These are phyloP conservation scores for Spergularia azorica DNA, from an alignment of 179 eudicot species.

Conservation along the genomic window DNA sequence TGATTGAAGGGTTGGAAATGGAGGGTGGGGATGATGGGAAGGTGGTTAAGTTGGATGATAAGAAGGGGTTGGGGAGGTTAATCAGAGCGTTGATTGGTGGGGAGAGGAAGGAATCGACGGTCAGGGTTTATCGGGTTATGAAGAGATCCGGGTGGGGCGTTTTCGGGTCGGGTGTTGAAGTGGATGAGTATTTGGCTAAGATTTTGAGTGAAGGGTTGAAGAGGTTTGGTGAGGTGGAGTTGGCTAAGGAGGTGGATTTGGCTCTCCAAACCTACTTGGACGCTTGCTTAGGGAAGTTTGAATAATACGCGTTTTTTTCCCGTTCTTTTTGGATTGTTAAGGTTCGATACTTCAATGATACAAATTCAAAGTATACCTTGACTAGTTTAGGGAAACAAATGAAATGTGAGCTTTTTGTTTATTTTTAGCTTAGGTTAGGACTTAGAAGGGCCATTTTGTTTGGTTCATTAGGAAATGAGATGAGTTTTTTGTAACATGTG, in stretches of 20 bases:
- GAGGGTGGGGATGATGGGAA: slow-evolving; percentile 32
- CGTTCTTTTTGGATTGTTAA: no score
- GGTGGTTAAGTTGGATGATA: slow-evolving; percentile 43
- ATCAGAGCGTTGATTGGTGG: slow-evolving; percentile 60
- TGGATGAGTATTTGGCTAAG: slow-evolving; percentile 76
- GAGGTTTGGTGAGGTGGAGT: slow-evolving; percentile 59
- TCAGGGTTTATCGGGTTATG: slow-evolving; percentile 76
- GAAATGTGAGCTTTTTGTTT: not conserved
- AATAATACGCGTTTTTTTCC: no score
- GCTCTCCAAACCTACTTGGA: slow-evolving; percentile 38
- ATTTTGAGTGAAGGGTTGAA: slow-evolving; percentile 73
- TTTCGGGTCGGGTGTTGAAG: slow-evolving; percentile 37
- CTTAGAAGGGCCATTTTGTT: no score
- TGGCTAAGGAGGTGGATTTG: slow-evolving; percentile 62
- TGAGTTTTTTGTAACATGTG: no score
- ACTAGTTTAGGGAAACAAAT: no score
- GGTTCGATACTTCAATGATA: no score
- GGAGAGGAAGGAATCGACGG: slow-evolving; percentile 54
- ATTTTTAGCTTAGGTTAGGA: not conserved
- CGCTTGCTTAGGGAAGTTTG: slow-evolving; percentile 39
- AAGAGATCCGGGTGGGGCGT: slow-evolving; percentile 70
- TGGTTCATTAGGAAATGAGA: not conserved
- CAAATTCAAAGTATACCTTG: no score
- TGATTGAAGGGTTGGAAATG: slow-evolving; percentile 46
- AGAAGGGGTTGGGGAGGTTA: slow-evolving; percentile 61